These are phyloP conservation scores for Microstroma glucosiphilum DNA, from an alignment of 1,284 basidiomycete species.

Conservation along the genomic window DNA sequence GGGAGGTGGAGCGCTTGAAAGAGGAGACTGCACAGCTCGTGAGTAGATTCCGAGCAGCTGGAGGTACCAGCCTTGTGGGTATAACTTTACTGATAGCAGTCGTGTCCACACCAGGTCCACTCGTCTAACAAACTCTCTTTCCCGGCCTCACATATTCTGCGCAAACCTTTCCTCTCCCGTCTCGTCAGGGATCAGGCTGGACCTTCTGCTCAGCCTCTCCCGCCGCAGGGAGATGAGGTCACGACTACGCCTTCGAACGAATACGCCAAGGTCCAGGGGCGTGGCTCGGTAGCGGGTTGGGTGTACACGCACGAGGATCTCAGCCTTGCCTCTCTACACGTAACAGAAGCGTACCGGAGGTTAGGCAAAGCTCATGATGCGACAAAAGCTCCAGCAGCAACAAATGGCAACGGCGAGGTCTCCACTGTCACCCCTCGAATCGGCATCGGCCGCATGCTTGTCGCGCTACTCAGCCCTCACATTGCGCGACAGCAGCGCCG, in stretches of 20 bases:
- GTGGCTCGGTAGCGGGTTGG: conserved; percentile 10
- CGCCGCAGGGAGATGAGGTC: background rate
- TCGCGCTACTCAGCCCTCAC: too few relatives aligned
- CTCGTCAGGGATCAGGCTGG: background rate
- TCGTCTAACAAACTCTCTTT: conserved; percentile 1
- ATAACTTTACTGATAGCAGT: too few relatives aligned
- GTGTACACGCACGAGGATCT: conserved; percentile 13
- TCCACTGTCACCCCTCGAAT: background rate
- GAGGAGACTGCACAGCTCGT: too few relatives aligned
- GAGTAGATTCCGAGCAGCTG: too few relatives aligned
- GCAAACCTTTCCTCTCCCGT: background rate
- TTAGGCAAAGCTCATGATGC: background rate
- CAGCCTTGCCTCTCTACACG: conserved; percentile 9
- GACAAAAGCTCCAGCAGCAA: background rate
- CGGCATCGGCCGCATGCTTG: background rate
- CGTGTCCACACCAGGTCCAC: too few relatives aligned
- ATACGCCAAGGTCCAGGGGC: background rate
- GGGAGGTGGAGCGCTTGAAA: too few relatives aligned
- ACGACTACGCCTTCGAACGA: background rate
- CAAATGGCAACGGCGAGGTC: background rate
- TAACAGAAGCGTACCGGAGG: conserved; percentile 10
- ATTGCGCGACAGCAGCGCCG: too few relatives aligned
- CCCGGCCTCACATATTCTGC: background rate
- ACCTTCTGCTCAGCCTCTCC: background rate
- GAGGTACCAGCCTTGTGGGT: too few relatives aligned